Evolutionary conservation across 176 grass and related monocot genomes (phyloP).

Genomic region (Ampelocalamus luodianensis): DNA sequence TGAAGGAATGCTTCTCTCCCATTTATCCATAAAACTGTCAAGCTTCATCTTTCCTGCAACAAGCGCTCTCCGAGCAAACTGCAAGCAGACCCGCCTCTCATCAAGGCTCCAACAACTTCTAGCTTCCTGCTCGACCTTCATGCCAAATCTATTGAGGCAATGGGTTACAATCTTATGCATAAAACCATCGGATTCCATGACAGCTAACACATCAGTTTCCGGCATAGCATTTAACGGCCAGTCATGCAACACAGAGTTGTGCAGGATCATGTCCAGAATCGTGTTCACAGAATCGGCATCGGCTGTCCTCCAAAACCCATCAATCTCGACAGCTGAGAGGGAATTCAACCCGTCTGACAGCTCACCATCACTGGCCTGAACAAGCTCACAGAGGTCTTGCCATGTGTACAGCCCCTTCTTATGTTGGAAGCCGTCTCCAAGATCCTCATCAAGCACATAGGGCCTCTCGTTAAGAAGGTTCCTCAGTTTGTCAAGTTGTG

Average conservation of each 20-base stretch:
- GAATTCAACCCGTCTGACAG: slow-evolving; percentile 67
- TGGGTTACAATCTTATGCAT: slow-evolving; percentile 56
- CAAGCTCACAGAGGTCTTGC: slow-evolving; percentile 63
- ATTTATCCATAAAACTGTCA: slow-evolving; percentile 73
- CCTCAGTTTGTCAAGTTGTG: slow-evolving; percentile 76
- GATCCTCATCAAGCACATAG: slow-evolving; percentile 83
- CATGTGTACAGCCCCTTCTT: slow-evolving; percentile 69
- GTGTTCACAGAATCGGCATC: slow-evolving; percentile 58
- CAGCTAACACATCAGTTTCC: slow-evolving; percentile 62
- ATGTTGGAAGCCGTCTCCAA: slow-evolving; percentile 27
- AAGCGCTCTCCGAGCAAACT: slow-evolving; percentile 63
- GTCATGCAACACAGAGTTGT: slow-evolving; percentile 86
- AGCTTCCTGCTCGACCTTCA: slow-evolving; percentile 48
- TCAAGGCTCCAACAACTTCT: slow-evolving; percentile 65
- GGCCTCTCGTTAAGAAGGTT: slow-evolving; percentile 63
- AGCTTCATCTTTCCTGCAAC: slow-evolving; percentile 77
- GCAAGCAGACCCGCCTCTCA: slow-evolving; percentile 68
- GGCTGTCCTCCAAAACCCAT: slow-evolving; percentile 87
- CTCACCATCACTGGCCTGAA: slow-evolving; percentile 91
- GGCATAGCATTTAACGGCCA: slow-evolving; percentile 70
- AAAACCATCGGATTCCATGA: slow-evolving; percentile 84
- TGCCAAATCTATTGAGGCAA: slow-evolving; percentile 74
- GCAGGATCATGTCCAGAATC: slow-evolving; percentile 78
- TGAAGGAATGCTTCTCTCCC: slow-evolving; percentile 68
- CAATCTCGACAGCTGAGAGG: slow-evolving; percentile 69